Base-by-base conservation (phyloP, 768 basidiomycete species). In the Amanita brunnescens region DNA sequence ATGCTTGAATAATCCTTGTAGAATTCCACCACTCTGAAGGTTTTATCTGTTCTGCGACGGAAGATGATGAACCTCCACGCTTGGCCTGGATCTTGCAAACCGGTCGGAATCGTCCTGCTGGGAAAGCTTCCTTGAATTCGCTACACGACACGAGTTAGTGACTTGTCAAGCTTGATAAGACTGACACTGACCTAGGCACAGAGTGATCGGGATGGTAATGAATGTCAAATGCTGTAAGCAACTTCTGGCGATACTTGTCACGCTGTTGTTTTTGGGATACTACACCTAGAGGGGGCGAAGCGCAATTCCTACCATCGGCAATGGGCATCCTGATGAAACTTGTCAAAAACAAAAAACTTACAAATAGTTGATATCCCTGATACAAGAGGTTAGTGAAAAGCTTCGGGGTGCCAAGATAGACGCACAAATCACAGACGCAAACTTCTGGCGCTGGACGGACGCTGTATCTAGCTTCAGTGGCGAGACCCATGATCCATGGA, bases 21-120 rank as follows among this genome's bases (percentile, higher is more conserved):
- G 87, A 89, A 59, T 91, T 84, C 92, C 92, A 96, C 93, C 93
- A 96, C 56, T 85, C 83, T 0, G 93, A 93, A 34, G 90, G 75
- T 61, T 89, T 87, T 61, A 95, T 87, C 57, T 87, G 85, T 60
- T 95, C 93, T 2, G 91, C 91, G 12, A 92, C 87, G 30, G 87
- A 82, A 38, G 88, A 75, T 26, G 83, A 82, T 32, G 91, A 81
- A 3, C 81, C 83, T 18, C 87, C 84, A 44, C 87, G 71, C 68
- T 90, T 91, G 5, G 89, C 84, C 59, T 88, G 86, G 53, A 94
- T 91, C 64, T 89, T 89, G 73, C 91, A 93, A 33, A 93, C 80
- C 8, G 91, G 91, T 13, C 92, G 74, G 74, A 96, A 93, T 33
- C 88, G 77, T 30, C 92, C 91, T 2, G 89, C 90, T 6, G 93